Evolutionary conservation across 306 rosid species (phyloP), one percentile per base, ranked within the genome.

Genomic region (Hippophae gyantsensis): DNA sequence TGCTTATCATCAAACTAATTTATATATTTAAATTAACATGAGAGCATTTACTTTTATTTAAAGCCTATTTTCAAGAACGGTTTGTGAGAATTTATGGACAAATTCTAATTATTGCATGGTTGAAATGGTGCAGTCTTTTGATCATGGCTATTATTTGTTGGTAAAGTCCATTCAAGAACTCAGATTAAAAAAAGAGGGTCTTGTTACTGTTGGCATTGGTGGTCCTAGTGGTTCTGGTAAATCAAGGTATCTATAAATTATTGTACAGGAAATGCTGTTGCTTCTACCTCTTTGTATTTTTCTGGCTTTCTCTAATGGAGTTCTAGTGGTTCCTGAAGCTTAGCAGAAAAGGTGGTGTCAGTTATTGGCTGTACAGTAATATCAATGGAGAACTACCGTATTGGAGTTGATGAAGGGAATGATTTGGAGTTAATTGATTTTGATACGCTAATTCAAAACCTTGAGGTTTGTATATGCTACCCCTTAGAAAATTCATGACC

Each of bases 191-290:
- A 93, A 93, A 61, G 83, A 81, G 52, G 90, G 95, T 56, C 77
- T 88, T 66, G 99, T 93, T 54, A 84, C 90, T 7, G 94, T 86
- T 67, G 99, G 95, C 69, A 93, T 93, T 71, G 97, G 99, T 56
- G 99, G 99, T 71, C 94, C 99, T 18, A 82, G 95, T 42, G 99
- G 99, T 74, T 93, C 99, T 27, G 97, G 99, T 66, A 93, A 93
- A 86, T 70, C 99, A 55, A 93, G 99, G 89, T 88, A 69, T 64
- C 53, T 51, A 50, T 58, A 40, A 40, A 12, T 64, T 67, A 59
- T 18, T 62, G 58, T 18, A 13, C 62, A 46, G 46, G 13, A 50
- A 68, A 57, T n/a, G 27, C 56, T 61, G 48, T 68, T 65, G n/a
- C 44, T 69, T 48, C 54, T 71, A 42, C 57, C 61, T 63, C 47